Evolutionary conservation across 164 flowering plant genomes (phyloP).

Genomic region (Berberis vulgaris): DNA sequence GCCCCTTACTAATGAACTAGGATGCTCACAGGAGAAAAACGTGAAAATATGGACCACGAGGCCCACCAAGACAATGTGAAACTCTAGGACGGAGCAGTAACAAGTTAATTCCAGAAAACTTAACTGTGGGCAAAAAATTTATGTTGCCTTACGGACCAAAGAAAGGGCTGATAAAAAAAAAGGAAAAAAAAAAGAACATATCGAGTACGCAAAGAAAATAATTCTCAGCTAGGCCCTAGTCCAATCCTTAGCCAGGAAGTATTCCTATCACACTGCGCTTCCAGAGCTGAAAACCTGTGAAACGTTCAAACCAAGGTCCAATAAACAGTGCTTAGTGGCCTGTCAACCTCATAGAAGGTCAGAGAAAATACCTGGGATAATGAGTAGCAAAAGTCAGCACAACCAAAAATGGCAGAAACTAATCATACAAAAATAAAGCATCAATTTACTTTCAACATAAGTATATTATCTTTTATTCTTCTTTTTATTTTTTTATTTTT

Average conservation of each 20-base stretch:
- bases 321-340: constrained; percentile 54
- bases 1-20: too few species aligned
- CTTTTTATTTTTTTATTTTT: too few species aligned
- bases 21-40: too few species aligned
- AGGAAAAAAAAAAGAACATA: not conserved
- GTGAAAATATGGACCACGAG: too few species aligned
- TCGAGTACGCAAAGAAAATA: constrained; percentile 7
- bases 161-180: not conserved
- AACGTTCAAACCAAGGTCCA: constrained; percentile 66
- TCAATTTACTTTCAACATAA: too few species aligned
- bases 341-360: constrained; percentile 95
- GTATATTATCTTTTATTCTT: too few species aligned
- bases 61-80: too few species aligned
- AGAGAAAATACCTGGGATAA: constrained; percentile 99
- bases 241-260: constrained; percentile 17
- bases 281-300: constrained; percentile 45
- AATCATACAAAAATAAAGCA: too few species aligned
- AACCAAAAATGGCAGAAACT: not conserved
- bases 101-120: too few species aligned
- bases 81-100: too few species aligned
- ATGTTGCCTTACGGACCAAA: too few species aligned
- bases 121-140: too few species aligned
- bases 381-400: constrained; percentile 40
- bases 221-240: constrained; percentile 2
- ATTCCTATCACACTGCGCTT: constrained; percentile 11